Evolutionary conservation across 345 rosid species (phyloP).

Genomic region (Angophora floribunda): DNA sequence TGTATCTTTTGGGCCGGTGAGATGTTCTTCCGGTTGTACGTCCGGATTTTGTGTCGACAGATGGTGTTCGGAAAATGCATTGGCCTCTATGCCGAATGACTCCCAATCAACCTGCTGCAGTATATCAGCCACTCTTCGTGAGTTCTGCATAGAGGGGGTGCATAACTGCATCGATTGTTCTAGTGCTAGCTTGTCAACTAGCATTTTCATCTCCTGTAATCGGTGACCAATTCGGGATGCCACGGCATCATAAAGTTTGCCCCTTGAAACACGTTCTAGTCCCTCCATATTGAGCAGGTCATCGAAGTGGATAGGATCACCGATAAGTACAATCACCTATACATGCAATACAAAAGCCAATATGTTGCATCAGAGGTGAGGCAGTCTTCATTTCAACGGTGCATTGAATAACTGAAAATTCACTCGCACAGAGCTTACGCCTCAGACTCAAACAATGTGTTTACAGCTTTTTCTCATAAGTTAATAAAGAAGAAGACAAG

Average conservation of each 20-base stretch:
- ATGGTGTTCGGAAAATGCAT: not conserved
- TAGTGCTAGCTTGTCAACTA: constrained; percentile 53
- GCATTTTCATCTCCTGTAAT: constrained; percentile 41
- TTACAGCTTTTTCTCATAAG: not conserved
- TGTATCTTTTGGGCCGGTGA: not conserved
- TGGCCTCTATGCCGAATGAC: constrained; percentile 37
- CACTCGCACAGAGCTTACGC: not conserved
- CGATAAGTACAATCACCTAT: constrained; percentile 84
- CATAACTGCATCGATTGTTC: constrained; percentile 27
- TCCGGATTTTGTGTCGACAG: not conserved
- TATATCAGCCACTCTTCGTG: constrained; percentile 26
- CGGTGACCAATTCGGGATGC: constrained; percentile 70
- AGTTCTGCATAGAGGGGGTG: not conserved
- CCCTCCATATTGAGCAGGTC: constrained; percentile 49
- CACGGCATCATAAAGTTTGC: constrained; percentile 75
- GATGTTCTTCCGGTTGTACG: not conserved
- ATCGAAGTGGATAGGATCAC: constrained; percentile 74
- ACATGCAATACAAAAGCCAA: not conserved
- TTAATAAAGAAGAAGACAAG: not conserved
- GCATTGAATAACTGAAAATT: not conserved
- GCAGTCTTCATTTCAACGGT: not conserved
- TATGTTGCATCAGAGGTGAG: not conserved
- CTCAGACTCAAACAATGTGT: not conserved
- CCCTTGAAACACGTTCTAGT: constrained; percentile 33
- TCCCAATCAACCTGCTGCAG: constrained; percentile 50